Percentiles rank a stretch among this genome's conserved stretches.
Conservation (phyloP, 805 yeast species). For the Myxozyma vanderwaltii region DNA sequence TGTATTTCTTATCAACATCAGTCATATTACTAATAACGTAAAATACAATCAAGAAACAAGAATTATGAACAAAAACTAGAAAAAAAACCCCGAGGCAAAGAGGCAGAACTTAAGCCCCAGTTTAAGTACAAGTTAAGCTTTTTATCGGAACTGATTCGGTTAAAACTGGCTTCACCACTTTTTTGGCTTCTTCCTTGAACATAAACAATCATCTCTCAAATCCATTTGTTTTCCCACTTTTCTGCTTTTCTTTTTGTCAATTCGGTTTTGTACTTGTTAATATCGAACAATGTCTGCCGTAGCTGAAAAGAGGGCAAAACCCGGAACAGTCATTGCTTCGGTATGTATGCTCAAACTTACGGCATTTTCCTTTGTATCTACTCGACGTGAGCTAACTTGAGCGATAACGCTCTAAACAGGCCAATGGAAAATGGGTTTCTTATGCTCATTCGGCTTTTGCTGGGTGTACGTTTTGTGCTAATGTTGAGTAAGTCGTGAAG, state of each 20-base stretch:
- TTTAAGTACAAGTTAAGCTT: no score
- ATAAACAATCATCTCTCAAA: no score
- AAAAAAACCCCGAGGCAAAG: no score
- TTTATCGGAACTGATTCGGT: no score
- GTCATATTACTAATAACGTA: background rate
- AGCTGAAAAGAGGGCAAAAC: conserved; percentile 26
- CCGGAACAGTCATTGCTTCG: conserved; percentile 30
- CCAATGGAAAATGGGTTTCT: conserved; percentile 33
- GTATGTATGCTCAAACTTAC: conserved; percentile 9
- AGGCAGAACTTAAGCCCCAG: no score
- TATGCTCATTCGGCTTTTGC: conserved; percentile 34
- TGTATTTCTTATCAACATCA: conserved; percentile 44
- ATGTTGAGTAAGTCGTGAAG: background rate
- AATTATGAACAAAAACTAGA: background rate
- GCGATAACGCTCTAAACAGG: conserved; percentile 7
- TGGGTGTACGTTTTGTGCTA: conserved; percentile 19
- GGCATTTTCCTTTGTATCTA: background rate
- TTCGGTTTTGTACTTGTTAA: no score
- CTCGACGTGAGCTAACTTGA: background rate
- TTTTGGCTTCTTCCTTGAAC: background rate
- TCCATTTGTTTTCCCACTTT: no score
- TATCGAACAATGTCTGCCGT: conserved; percentile 14
- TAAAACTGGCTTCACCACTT: background rate
- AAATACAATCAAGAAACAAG: background rate
- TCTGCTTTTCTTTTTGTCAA: background rate